phyloP scores from a whole-genome alignment of 116 monocot species.

The Posidonia oceanica region DNA sequence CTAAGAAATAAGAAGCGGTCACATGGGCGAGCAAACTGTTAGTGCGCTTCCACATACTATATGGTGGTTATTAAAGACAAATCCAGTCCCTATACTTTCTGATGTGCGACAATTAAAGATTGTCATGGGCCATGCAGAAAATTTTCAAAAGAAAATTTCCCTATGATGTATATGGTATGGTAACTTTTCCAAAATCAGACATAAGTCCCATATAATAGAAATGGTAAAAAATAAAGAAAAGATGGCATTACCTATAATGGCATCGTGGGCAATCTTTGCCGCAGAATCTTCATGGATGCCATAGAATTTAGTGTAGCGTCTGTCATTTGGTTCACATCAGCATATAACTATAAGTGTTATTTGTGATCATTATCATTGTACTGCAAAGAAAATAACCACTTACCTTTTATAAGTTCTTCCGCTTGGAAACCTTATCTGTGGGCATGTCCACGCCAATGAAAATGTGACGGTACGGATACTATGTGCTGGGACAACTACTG shows the following conservation, averaged over 20 bases:
- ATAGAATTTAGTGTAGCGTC: conserved; percentile 96
- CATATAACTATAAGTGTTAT: not conserved
- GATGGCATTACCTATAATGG: conserved; percentile 47
- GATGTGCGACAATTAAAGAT: too few relatives aligned
- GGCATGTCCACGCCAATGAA: conserved; percentile 86
- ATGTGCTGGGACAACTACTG: conserved; percentile 57
- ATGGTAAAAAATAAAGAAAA: not conserved
- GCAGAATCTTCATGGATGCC: conserved; percentile 69
- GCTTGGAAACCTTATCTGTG: conserved; percentile 64
- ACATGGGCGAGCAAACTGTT: too few relatives aligned
- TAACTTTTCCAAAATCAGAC: not conserved
- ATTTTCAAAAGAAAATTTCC: too few relatives aligned
- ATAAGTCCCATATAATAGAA: not conserved
- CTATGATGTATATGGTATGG: too few relatives aligned
- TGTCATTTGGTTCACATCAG: conserved; percentile 24
- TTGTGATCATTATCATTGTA: not conserved
- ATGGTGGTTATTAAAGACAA: too few relatives aligned
- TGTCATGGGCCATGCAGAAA: too few relatives aligned
- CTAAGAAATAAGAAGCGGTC: too few relatives aligned
- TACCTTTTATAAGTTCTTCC: conserved; percentile 84
- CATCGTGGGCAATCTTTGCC: conserved; percentile 70
- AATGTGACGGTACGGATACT: conserved; percentile 56
- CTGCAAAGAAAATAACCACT: not conserved
- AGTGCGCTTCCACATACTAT: too few relatives aligned
- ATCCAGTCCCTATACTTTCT: too few relatives aligned